Percentiles rank a stretch among this genome's conserved stretches.
Evolutionary conservation across 2,329 filamentous ascomycete species (phyloP).

Genomic region (Aspergillus neotritici): DNA sequence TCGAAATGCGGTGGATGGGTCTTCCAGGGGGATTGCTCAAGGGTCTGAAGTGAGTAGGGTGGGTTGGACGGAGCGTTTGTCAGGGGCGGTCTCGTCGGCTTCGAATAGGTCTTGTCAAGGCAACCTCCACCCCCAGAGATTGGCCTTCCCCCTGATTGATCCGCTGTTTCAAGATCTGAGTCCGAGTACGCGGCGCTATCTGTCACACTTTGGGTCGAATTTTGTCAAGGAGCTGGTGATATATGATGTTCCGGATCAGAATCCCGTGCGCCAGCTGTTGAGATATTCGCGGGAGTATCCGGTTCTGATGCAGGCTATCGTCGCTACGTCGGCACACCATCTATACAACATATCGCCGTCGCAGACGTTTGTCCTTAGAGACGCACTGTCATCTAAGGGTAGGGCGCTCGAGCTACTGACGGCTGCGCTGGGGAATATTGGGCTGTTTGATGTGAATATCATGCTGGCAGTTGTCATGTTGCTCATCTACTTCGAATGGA

Average conservation of each 20-base stretch:
- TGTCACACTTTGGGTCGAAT: neutral
- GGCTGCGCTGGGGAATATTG: neutral
- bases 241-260: constrained; percentile 1
- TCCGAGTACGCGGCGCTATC: neutral
- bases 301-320: neutral
- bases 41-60: too few species aligned
- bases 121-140: neutral
- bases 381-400: constrained; percentile 2
- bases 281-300: neutral
- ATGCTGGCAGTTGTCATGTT: constrained; percentile 1
- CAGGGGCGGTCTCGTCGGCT: neutral
- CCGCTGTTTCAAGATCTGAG: constrained; percentile 2
- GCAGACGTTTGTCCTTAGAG: neutral
- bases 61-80: too few species aligned
- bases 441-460: neutral
- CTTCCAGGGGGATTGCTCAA: too few species aligned
- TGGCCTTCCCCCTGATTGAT: neutral
- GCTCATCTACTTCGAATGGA: constrained; percentile 6
- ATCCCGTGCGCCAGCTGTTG: constrained; percentile 1
- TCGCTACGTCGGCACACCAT: constrained; percentile 4
- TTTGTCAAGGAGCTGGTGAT: constrained; percentile 1
- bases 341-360: neutral
- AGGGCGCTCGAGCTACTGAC: neutral
- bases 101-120: neutral
- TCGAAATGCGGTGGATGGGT: too few species aligned